These are phyloP conservation scores for Talaromyces proteolyticus DNA, from an alignment of 495 filamentous ascomycete species.

Conservation along the genomic window DNA sequence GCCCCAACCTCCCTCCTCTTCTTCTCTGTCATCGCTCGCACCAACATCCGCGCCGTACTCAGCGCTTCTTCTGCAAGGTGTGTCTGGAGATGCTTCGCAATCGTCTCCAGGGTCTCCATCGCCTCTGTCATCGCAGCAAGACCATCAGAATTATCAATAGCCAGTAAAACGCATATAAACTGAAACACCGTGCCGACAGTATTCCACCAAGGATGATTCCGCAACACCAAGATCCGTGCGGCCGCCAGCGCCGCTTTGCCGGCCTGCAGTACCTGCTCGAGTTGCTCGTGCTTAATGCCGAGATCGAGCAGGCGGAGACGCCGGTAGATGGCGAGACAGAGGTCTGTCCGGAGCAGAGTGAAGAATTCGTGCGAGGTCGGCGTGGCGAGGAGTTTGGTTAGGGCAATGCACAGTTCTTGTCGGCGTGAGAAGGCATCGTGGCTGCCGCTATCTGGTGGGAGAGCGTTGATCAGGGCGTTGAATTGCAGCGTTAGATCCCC, in stretches of 20 bases:
- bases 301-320: constrained; percentile 27
- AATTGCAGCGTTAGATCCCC: constrained; percentile 14
- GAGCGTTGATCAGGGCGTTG: constrained; percentile 12
- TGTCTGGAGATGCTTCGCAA: constrained; percentile 23
- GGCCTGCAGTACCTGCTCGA: constrained; percentile 13
- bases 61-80: constrained; percentile 32
- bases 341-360: constrained; percentile 26
- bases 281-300: constrained; percentile 11
- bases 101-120: constrained; percentile 28
- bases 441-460: constrained; percentile 10
- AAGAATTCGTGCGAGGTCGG: constrained; percentile 18
- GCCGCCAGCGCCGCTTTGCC: constrained; percentile 15
- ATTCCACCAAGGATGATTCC: constrained; percentile 35
- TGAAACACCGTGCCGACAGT: constrained; percentile 35
- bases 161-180: constrained; percentile 33
- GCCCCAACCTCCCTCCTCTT: constrained; percentile 14
- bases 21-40: constrained; percentile 17
- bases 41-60: constrained; percentile 26
- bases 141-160: constrained; percentile 27
- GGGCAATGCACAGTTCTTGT: constrained; percentile 12
- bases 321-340: constrained; percentile 31
- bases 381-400: constrained; percentile 8
- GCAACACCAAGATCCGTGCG: constrained; percentile 19
- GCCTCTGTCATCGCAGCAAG: constrained; percentile 24
- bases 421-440: constrained; percentile 3